These are phyloP conservation scores for Clavispora asparagi DNA, from an alignment of 805 yeast genomes.

Conservation along the genomic window DNA sequence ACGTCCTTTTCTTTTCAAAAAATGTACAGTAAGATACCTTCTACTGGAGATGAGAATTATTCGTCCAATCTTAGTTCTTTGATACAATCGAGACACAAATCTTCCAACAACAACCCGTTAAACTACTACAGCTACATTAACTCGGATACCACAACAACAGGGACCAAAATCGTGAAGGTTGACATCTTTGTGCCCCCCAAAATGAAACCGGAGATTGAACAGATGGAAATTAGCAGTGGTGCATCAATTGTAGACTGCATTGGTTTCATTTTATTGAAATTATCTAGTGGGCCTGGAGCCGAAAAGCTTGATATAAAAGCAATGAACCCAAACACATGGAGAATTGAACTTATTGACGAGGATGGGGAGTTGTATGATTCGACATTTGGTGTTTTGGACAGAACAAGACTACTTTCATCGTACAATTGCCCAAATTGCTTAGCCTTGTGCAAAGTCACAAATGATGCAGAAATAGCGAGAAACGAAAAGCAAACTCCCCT, in stretches of 20 bases:
- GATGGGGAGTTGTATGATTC: slow-evolving; percentile 92
- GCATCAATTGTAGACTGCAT: slow-evolving; percentile 35
- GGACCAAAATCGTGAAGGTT: slow-evolving; percentile 10
- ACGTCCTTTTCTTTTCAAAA: slow-evolving; percentile 9
- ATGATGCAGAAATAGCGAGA: slow-evolving; percentile 34
- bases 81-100: slow-evolving; percentile 33
- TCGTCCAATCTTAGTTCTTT: slow-evolving; percentile 29
- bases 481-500: slow-evolving; percentile 55
- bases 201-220: slow-evolving; percentile 19
- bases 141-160: slow-evolving; percentile 14
- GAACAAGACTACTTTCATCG: slow-evolving; percentile 59
- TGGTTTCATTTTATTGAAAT: slow-evolving; percentile 32
- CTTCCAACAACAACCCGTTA: slow-evolving; percentile 39
- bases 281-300: slow-evolving; percentile 18
- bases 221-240: slow-evolving; percentile 21
- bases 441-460: slow-evolving; percentile 61
- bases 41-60: slow-evolving; percentile 1
- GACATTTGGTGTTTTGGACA: slow-evolving; percentile 72
- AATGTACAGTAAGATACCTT: slow-evolving; percentile 7
- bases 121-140: slow-evolving; percentile 38
- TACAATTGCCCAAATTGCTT: slow-evolving; percentile 76
- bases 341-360: slow-evolving; percentile 79
- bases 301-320: slow-evolving; percentile 12
- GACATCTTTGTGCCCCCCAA: slow-evolving; percentile 33
- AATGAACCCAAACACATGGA: slow-evolving; percentile 65